Percentiles rank a stretch among this genome's conserved stretches.
Conservation (phyloP, 2,329 filamentous ascomycete species). For the Phoma herbarum region DNA sequence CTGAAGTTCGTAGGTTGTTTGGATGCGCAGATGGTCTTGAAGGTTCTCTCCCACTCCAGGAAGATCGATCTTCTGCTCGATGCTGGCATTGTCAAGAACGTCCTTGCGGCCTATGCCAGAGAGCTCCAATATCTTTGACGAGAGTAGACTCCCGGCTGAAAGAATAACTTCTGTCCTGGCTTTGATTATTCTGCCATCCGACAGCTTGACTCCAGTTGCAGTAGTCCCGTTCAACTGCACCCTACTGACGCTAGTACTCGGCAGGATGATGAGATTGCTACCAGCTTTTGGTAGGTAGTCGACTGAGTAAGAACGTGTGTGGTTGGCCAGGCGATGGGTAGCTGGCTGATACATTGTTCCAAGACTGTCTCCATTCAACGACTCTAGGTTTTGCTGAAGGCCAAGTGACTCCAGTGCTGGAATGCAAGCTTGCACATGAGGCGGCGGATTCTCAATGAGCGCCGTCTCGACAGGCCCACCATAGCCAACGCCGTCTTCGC, state of each 20-base stretch:
- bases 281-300: slow-evolving; percentile 54
- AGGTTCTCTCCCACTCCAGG: slow-evolving; percentile 37
- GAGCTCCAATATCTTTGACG: slow-evolving; percentile 32
- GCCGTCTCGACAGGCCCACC: slow-evolving; percentile 43
- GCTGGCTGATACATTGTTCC: slow-evolving; percentile 60
- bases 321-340: slow-evolving; percentile 58
- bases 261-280: slow-evolving; percentile 53
- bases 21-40: slow-evolving; percentile 42
- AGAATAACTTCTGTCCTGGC: slow-evolving; percentile 41
- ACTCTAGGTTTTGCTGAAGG: slow-evolving; percentile 52
- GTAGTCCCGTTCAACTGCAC: slow-evolving; percentile 42
- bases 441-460: slow-evolving; percentile 54
- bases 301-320: slow-evolving; percentile 59
- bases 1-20: slow-evolving; percentile 30
- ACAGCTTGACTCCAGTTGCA: slow-evolving; percentile 41
- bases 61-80: slow-evolving; percentile 27
- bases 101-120: slow-evolving; percentile 32
- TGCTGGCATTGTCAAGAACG: slow-evolving; percentile 21
- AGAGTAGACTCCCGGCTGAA: slow-evolving; percentile 31
- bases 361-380: slow-evolving; percentile 59
- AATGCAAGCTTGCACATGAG: slow-evolving; percentile 56
- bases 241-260: slow-evolving; percentile 49
- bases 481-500: slow-evolving; percentile 34
- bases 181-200: slow-evolving; percentile 35
- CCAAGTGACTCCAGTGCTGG: slow-evolving; percentile 58